phyloP scores from a whole-genome alignment of 768 basidiomycete species.

The Boletus subparvulus region DNA sequence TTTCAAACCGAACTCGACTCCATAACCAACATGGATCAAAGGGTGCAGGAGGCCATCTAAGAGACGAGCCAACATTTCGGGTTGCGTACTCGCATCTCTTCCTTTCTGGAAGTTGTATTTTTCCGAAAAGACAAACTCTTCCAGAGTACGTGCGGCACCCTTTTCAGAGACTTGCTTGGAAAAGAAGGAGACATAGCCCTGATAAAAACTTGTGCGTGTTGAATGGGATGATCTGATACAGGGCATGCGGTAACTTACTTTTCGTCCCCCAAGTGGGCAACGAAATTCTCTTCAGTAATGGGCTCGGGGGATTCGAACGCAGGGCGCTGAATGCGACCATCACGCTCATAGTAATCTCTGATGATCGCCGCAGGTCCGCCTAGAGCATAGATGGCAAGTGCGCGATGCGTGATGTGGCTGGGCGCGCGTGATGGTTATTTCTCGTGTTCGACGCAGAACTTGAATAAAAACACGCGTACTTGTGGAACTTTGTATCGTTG shows the following conservation, averaged over 20 bases:
- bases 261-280: slow-evolving; percentile 26
- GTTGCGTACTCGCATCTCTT: slow-evolving; percentile 28
- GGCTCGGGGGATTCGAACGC: slow-evolving; percentile 23
- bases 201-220: slow-evolving; percentile 22
- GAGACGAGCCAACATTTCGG: slow-evolving; percentile 55
- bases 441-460: too few relatives aligned
- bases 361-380: slow-evolving; percentile 26
- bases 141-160: slow-evolving; percentile 17
- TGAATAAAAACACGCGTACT: slow-evolving; percentile 37
- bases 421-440: background rate
- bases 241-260: slow-evolving; percentile 12
- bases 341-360: slow-evolving; percentile 27
- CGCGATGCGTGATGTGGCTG: slow-evolving; percentile 33
- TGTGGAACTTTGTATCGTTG: slow-evolving; percentile 48
- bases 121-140: slow-evolving; percentile 34
- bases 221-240: background rate
- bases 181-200: slow-evolving; percentile 29
- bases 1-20: slow-evolving; percentile 59
- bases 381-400: slow-evolving; percentile 28
- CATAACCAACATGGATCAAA: slow-evolving; percentile 61
- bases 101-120: slow-evolving; percentile 25
- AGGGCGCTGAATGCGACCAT: slow-evolving; percentile 22
- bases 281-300: slow-evolving; percentile 26
- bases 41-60: slow-evolving; percentile 54
- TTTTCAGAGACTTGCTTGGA: slow-evolving; percentile 13